Evolutionary conservation across 768 basidiomycete species (phyloP).

Genomic region (Suillus weaverae): DNA sequence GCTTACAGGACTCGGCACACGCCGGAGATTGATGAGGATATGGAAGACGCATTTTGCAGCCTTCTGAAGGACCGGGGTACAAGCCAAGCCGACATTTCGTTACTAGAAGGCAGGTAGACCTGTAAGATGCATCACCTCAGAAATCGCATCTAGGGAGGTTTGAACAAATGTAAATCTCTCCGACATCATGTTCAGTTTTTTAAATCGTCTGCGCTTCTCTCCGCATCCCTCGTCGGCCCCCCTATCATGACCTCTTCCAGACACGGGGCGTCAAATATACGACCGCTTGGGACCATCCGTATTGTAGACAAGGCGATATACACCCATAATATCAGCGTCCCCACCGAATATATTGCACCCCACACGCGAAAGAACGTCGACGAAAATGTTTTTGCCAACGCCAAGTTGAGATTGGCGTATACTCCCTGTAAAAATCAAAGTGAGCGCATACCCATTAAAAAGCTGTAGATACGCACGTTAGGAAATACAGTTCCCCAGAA

Average conservation of each 20-base stretch:
- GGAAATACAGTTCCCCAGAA: constrained; percentile 76
- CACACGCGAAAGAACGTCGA: constrained; percentile 56
- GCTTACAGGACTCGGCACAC: background rate
- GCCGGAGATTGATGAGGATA: background rate
- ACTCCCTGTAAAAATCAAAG: constrained; percentile 45
- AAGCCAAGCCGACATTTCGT: background rate
- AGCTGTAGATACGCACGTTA: constrained; percentile 44
- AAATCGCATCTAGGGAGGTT: too few relatives aligned
- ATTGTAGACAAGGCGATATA: constrained; percentile 47
- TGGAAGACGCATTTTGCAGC: background rate
- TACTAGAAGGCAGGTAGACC: too few relatives aligned
- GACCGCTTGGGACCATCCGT: constrained; percentile 32
- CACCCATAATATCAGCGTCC: constrained; percentile 54
- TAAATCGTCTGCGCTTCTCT: background rate
- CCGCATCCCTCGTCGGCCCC: constrained; percentile 3
- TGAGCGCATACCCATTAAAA: background rate
- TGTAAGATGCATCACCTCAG: background rate
- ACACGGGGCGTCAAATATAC: constrained; percentile 45
- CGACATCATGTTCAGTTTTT: background rate
- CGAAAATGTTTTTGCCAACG: constrained; percentile 48
- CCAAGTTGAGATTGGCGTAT: constrained; percentile 63
- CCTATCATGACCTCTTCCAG: constrained; percentile 32
- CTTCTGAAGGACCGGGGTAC: background rate
- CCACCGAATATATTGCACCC: constrained; percentile 54
- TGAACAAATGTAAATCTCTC: background rate